phyloP scores from a whole-genome alignment of 78 protist genomes.

The Dictyostelium firmibasis region DNA sequence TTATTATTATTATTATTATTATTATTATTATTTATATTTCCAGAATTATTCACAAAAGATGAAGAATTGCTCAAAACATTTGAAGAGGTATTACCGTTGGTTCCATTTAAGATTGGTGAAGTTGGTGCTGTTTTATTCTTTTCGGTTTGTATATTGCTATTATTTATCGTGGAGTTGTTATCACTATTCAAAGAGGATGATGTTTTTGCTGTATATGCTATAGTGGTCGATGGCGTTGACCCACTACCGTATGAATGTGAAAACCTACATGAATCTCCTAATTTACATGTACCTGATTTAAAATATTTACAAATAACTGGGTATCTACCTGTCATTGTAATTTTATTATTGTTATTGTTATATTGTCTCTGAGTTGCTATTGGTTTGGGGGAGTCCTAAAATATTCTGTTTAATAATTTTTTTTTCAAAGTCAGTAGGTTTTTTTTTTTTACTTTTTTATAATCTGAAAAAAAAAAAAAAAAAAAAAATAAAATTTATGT shows the following conservation, averaged over 20 bases:
- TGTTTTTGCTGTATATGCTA: conserved; percentile 6
- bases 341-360: background rate
- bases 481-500: too few relatives aligned
- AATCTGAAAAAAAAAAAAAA: too few relatives aligned
- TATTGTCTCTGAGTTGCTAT: background rate
- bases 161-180: background rate
- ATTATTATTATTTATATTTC: background rate
- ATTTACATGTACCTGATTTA: conserved; percentile 78
- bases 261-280: conserved; percentile 75
- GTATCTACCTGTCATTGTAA: conserved; percentile 35
- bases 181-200: background rate
- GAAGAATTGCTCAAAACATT: background rate
- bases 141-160: background rate
- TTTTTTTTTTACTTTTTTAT: too few relatives aligned
- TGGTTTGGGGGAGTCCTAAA: too few relatives aligned
- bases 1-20: background rate
- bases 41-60: background rate
- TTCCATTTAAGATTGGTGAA: background rate
- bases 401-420: too few relatives aligned
- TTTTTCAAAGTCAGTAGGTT: background rate
- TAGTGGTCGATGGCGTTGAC: background rate
- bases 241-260: conserved; percentile 40
- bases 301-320: conserved; percentile 71
- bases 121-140: background rate
- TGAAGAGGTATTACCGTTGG: background rate